A percentile compares a stretch with the other conserved stretches of the same genome.
phyloP scores from a whole-genome alignment of 345 rosid genomes.

The Moricandia arvensis region DNA sequence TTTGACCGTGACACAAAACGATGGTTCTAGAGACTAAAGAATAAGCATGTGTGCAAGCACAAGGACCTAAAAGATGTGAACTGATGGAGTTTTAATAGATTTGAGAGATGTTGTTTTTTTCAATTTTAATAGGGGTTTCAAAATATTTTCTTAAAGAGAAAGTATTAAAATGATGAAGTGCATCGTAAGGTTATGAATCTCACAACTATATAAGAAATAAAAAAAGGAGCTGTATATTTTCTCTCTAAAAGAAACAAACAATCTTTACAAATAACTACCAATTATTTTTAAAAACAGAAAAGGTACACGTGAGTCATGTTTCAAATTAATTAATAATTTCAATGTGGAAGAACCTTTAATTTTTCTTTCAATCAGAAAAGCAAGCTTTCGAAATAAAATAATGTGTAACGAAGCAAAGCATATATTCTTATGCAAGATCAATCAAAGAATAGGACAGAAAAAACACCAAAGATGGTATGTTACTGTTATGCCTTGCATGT shows the following conservation, averaged over 20 bases:
- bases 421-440: slow-evolving; percentile 12
- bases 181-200: no score
- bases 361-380: neutral
- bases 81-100: neutral
- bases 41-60: no score
- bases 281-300: neutral
- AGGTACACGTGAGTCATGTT: neutral
- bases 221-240: no score
- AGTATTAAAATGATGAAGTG: no score
- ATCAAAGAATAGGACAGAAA: slow-evolving; percentile 24
- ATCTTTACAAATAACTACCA: neutral
- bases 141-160: no score
- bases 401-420: slow-evolving; percentile 30
- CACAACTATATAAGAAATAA: no score
- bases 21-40: no score
- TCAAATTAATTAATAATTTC: neutral
- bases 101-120: no score
- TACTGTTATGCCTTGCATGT: slow-evolving; percentile 25
- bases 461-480: slow-evolving; percentile 2
- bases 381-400: slow-evolving; percentile 7
- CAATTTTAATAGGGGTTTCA: no score
- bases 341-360: neutral
- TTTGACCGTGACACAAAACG: neutral
- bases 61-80: no score
- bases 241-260: no score